Evolutionary conservation across 441 rosid genomes (phyloP).

Genomic region (Eutrema salsugineum): DNA sequence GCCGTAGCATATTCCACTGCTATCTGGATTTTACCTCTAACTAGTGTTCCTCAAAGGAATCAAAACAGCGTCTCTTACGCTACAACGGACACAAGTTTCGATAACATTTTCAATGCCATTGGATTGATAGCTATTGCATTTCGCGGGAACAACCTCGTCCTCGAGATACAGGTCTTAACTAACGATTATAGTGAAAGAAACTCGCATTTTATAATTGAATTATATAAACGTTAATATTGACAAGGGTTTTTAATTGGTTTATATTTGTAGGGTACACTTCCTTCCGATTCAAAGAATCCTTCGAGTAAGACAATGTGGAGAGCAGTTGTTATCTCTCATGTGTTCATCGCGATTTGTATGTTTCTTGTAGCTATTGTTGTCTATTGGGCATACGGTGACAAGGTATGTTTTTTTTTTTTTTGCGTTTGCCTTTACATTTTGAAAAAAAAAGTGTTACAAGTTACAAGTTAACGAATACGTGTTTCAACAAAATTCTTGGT

Average conservation of each 20-base stretch:
- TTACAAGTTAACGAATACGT: neutral
- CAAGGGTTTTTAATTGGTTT: neutral
- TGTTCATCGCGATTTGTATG: constrained; percentile 50
- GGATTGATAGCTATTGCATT: constrained; percentile 81
- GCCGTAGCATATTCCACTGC: constrained; percentile 64
- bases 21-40: constrained; percentile 68
- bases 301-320: constrained; percentile 85
- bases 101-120: constrained; percentile 51
- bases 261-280: constrained; percentile 78
- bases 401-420: constrained; percentile 33
- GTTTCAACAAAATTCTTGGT: neutral
- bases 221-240: neutral
- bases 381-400: constrained; percentile 83
- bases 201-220: neutral
- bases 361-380: constrained; percentile 75
- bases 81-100: constrained; percentile 33
- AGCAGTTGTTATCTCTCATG: constrained; percentile 66
- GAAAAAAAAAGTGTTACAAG: neutral
- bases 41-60: constrained; percentile 33
- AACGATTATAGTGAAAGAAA: neutral
- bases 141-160: constrained; percentile 83
- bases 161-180: constrained; percentile 81
- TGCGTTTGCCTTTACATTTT: neutral
- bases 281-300: constrained; percentile 81
- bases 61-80: constrained; percentile 50